These are phyloP conservation scores for Wallacemonas collosoma DNA, from an alignment of 208 protist genomes.

Conservation along the genomic window DNA sequence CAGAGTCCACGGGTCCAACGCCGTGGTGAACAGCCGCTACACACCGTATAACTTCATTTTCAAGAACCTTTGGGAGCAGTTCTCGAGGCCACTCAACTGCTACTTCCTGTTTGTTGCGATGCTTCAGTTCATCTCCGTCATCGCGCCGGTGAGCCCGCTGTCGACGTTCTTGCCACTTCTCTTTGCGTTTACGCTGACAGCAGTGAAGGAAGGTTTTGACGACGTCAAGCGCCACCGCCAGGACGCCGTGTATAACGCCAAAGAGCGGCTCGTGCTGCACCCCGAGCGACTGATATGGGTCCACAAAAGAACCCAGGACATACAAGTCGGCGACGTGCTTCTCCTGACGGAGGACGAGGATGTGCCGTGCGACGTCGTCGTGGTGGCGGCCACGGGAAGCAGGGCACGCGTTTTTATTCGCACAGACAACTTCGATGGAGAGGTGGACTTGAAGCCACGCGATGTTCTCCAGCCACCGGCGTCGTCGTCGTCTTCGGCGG, in stretches of 20 bases:
- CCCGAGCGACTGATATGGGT: slow-evolving; percentile 17
- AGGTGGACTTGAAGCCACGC: slow-evolving; percentile 92
- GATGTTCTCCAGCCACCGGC: slow-evolving; percentile 47
- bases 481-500: neutral
- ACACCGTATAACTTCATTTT: slow-evolving; percentile 94
- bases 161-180: slow-evolving; percentile 92
- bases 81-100: slow-evolving; percentile 93
- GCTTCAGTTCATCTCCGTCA: slow-evolving; percentile 92
- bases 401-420: slow-evolving; percentile 72
- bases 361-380: slow-evolving; percentile 92
- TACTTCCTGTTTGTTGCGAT: slow-evolving; percentile 96
- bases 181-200: slow-evolving; percentile 93
- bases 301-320: slow-evolving; percentile 46
- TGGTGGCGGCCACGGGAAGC: slow-evolving; percentile 50
- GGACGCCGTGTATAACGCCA: slow-evolving; percentile 81
- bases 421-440: slow-evolving; percentile 95
- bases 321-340: slow-evolving; percentile 88
- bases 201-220: slow-evolving; percentile 95
- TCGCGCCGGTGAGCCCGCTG: slow-evolving; percentile 93
- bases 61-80: slow-evolving; percentile 97
- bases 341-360: slow-evolving; percentile 73
- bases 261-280: slow-evolving; percentile 43
- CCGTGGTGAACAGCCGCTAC: slow-evolving; percentile 94
- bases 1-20: slow-evolving; percentile 76
- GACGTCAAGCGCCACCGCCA: slow-evolving; percentile 89